Base-by-base conservation (phyloP, 768 basidiomycete genomes). In the Lentinula lateritia region DNA sequence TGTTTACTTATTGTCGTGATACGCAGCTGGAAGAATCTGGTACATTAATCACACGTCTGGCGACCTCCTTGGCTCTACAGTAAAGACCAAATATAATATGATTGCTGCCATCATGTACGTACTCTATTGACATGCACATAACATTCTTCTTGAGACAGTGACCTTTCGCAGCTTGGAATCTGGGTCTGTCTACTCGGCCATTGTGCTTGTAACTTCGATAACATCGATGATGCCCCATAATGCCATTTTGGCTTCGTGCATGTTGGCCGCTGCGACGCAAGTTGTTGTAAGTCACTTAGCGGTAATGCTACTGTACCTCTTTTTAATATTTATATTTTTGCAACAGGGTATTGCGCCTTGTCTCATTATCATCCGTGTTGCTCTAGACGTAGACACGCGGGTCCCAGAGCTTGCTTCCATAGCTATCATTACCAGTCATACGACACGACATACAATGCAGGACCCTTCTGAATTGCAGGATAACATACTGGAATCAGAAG, bases 61-160 rank as follows among this genome's bases (percentile, higher is more conserved):
- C n/a, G 53, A 15, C 4, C 15, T 28, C 18, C 53, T 55, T 36
- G 53, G 53, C 23, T 41, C 53, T 15, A 18, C 36, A 2, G 35
- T 28, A 10, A 55, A 55, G 39, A 55, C 15, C 5, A 55, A 16
- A 13, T 55, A 55, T 38, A 55, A 55, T 18, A 55, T 18, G 18
- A 55, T 55, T 39, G 53, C 38, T 36, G 53, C 53, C 15, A 38
- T 55, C 34, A 55, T 55, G 53, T 55, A 39, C 53, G 53, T 36
- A 8, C 28, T 9, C 50, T 8, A 13, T 50, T 46, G 45, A 46
- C 6, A 20, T 46, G 45, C 45, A 15, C 2, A 2, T 28, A 28
- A 28, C 23, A 28, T 28, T 28, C 28, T 28, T 28, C 28, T 28
- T 28, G 28, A 28, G 28, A 28, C 28, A 28, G 28, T 28, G 28